Conservation (phyloP, 805 yeast species). For the Pichia cabralensis region DNA sequence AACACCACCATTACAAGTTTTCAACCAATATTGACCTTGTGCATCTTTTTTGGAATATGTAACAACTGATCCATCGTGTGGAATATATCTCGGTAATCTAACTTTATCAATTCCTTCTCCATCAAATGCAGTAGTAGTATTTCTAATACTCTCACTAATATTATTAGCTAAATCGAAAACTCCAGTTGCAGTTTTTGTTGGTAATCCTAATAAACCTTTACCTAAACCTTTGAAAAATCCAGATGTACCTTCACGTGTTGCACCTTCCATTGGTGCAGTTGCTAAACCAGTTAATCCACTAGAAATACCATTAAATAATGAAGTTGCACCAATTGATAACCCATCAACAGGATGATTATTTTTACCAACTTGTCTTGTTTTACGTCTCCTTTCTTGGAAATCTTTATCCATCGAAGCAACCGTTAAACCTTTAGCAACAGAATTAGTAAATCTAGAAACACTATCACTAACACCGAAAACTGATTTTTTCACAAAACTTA, state of each 20-base stretch:
- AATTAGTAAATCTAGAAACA: conserved; percentile 84
- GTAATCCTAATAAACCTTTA: conserved; percentile 88
- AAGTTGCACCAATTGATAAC: conserved; percentile 74
- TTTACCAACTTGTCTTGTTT: conserved; percentile 52
- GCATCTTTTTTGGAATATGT: conserved; percentile 76
- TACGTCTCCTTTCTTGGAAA: conserved; percentile 78
- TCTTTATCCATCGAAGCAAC: conserved; percentile 80
- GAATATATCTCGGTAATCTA: conserved; percentile 71
- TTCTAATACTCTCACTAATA: conserved; percentile 87
- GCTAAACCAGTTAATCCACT: conserved; percentile 91
- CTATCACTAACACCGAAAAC: conserved; percentile 94
- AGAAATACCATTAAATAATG: conserved; percentile 76
- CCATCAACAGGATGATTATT: conserved; percentile 84
- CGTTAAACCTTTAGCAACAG: conserved; percentile 87
- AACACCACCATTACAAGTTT: conserved; percentile 71
- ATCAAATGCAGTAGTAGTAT: conserved; percentile 85
- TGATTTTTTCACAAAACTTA: conserved; percentile 87
- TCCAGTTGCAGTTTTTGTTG: conserved; percentile 96
- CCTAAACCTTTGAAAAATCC: conserved; percentile 95
- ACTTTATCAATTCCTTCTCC: conserved; percentile 67
- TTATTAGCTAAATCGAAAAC: conserved; percentile 85
- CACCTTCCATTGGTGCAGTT: conserved; percentile 83
- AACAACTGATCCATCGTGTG: conserved; percentile 60
- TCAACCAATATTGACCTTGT: conserved; percentile 91
- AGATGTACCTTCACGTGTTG: conserved; percentile 74